These are phyloP conservation scores for Brassica nigra DNA, from an alignment of 345 rosid species.

Conservation along the genomic window DNA sequence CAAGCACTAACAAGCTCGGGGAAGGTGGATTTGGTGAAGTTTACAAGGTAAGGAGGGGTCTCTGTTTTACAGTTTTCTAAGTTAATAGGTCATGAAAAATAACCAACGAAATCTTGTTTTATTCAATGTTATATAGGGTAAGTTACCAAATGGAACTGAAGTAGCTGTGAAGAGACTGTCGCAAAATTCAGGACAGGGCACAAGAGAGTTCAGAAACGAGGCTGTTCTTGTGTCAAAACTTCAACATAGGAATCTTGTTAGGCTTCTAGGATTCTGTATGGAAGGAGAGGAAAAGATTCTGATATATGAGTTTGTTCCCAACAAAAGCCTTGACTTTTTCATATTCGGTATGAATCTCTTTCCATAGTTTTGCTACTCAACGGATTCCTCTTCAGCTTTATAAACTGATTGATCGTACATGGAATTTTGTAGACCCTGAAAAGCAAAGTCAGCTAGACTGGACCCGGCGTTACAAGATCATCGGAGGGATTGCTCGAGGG, in stretches of 20 bases:
- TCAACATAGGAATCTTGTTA: not conserved
- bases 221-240: slow-evolving; percentile 1
- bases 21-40: not conserved
- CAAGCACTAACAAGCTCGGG: not conserved
- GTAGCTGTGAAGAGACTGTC: slow-evolving; percentile 1
- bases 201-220: not conserved
- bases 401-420: not conserved
- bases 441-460: slow-evolving; percentile 1
- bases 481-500: not conserved
- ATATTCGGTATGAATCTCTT: not conserved
- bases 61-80: not conserved
- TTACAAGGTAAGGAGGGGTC: not conserved
- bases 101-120: not conserved
- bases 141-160: not conserved
- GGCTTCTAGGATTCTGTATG: not conserved
- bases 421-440: not conserved
- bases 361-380: not conserved
- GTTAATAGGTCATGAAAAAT: not conserved
- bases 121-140: not conserved
- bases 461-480: not conserved
- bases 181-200: not conserved
- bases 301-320: not conserved
- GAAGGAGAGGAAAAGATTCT: slow-evolving; percentile 2
- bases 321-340: not conserved
- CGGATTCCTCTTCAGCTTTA: not conserved